A percentile compares a stretch with the other conserved stretches of the same genome.
These are phyloP conservation scores for Tetratostichococcus sp. DNA, from an alignment of 139 green algal genomes.

Conservation along the genomic window DNA sequence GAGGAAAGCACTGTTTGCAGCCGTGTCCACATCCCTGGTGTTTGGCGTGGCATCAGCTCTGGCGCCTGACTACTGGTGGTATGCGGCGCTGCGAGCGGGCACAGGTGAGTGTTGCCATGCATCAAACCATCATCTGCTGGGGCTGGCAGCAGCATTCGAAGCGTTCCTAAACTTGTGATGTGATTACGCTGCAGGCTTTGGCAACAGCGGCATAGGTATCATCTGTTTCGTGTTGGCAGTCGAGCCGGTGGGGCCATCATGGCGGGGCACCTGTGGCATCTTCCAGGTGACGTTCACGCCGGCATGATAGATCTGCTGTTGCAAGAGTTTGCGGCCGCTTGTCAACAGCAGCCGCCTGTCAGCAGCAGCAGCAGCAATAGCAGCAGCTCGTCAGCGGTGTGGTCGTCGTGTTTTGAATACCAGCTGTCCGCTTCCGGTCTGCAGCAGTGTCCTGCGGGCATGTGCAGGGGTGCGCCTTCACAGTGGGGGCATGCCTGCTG, in stretches of 20 bases:
- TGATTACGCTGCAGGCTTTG: constrained; percentile 50
- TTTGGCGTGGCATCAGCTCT: constrained; percentile 4
- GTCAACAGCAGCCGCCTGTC: no score
- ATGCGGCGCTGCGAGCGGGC: constrained; percentile 8
- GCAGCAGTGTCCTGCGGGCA: no score
- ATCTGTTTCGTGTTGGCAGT: constrained; percentile 44
- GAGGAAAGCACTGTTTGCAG: constrained; percentile 17
- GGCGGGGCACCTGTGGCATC: constrained; percentile 80
- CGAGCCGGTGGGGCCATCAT: constrained; percentile 48
- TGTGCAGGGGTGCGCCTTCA: not conserved
- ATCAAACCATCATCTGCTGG: no score
- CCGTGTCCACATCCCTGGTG: constrained; percentile 4
- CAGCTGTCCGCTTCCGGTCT: no score
- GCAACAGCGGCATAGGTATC: constrained; percentile 39
- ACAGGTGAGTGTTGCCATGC: constrained; percentile 6
- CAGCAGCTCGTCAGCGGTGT: no score
- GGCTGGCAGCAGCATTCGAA: no score
- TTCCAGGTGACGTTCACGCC: constrained; percentile 47
- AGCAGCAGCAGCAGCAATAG: no score
- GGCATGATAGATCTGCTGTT: no score
- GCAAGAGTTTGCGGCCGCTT: no score
- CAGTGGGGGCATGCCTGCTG: not conserved
- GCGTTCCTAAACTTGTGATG: no score
- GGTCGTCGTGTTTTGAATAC: no score
- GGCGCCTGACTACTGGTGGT: constrained; percentile 30